Evolutionary conservation across 164 flowering plant species (phyloP), one percentile per base, ranked within the genome.

Genomic region (Macadamia tetraphylla): DNA sequence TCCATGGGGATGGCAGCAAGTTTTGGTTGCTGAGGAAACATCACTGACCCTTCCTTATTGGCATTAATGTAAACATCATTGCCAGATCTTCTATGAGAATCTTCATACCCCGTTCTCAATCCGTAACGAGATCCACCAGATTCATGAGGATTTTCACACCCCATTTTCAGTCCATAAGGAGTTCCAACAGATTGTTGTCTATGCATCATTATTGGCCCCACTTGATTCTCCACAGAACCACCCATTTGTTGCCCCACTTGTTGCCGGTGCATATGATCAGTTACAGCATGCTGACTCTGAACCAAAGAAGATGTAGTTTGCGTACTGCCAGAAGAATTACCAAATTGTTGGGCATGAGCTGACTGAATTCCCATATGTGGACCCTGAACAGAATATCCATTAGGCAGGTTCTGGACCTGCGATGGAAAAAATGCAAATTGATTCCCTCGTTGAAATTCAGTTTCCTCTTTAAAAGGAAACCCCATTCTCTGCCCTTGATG

Each of bases 11-110:
- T 65, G 9, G 81, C 66, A 6, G 91, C 82, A 75, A 84, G 86
- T 70, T 80, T 83, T 40, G 88, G 96, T 69, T 81, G 88, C 59
- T 79, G 87, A 35, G 80, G 70, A 72, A 67, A 69, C 75, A 75
- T 61, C 29, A 58, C 40, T 43, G 80, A 82, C 31, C 72, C 82
- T 58, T 82, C 94, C 63, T 77, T 79, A 60, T 74, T 76, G 55
- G 75, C 68, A 71, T 71, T 82, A 58, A 60, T 75, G 65, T 66
- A 74, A 67, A 75, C 75, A 5, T 84, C 92, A 78, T 80, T 81
- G 42, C 83, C 86, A 72, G 72, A 59, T 78, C 86, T 82, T 70
- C 84, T 23, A 23, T 23, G 23, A 23, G 23, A 23, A 23, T 23
- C 23, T 23, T 23, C 23, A 23, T 23, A 23, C 23, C 23, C 23